phyloP scores from a whole-genome alignment of 768 basidiomycete genomes.

The Suillus subalutaceus region DNA sequence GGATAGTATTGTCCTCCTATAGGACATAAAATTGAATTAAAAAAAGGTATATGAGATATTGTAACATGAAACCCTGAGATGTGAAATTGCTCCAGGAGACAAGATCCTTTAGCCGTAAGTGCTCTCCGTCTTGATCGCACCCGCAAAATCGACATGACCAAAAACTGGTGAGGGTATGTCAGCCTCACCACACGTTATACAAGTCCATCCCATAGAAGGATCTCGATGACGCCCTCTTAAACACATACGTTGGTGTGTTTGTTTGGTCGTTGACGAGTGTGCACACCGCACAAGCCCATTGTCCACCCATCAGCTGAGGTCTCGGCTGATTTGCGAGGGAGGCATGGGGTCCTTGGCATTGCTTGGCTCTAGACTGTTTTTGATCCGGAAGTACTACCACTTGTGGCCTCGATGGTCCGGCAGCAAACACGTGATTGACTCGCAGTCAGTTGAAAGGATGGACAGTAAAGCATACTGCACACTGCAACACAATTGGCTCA shows the following conservation, averaged over 20 bases:
- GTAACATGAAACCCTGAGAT: neutral
- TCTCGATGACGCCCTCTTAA: conserved; percentile 39
- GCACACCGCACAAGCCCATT: conserved; percentile 62
- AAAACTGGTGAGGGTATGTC: conserved; percentile 66
- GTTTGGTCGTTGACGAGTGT: conserved; percentile 66
- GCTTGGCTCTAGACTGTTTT: conserved; percentile 11
- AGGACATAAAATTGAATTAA: too few relatives aligned
- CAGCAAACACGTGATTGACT: neutral
- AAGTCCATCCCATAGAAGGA: conserved; percentile 57
- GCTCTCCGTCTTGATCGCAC: conserved; percentile 52
- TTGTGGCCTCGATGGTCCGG: conserved; percentile 30
- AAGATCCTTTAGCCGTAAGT: neutral
- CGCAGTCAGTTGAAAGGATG: conserved; percentile 30
- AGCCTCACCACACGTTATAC: conserved; percentile 61
- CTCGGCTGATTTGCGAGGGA: neutral
- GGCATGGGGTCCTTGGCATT: conserved; percentile 1
- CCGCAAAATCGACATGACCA: conserved; percentile 81
- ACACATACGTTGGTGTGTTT: conserved; percentile 63
- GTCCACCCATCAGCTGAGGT: conserved; percentile 13
- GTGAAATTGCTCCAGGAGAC: neutral
- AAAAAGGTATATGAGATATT: neutral
- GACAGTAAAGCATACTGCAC: conserved; percentile 53
- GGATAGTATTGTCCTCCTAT: too few relatives aligned
- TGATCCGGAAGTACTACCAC: neutral
- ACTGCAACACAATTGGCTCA: conserved; percentile 45